phyloP scores from a whole-genome alignment of 257 asterid species.

The Gentiana straminea region DNA sequence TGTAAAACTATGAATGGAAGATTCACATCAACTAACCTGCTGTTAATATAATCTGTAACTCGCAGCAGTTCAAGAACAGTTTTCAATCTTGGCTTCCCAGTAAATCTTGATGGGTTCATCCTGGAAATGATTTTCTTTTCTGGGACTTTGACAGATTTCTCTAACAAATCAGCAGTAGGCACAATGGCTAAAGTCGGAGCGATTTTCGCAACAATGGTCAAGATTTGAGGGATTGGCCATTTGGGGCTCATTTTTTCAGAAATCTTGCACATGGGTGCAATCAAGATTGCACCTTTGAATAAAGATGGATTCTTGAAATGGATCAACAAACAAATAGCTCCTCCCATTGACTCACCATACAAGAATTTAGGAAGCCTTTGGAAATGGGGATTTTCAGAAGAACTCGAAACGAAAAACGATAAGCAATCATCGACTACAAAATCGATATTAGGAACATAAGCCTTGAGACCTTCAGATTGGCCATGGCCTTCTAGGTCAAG shows the following conservation, averaged over 20 bases:
- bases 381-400: slow-evolving; percentile 27
- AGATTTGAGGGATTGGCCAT: slow-evolving; percentile 68
- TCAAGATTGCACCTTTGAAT: slow-evolving; percentile 54
- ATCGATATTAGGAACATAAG: slow-evolving; percentile 66
- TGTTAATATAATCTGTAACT: slow-evolving; percentile 52
- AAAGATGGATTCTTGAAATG: slow-evolving; percentile 31
- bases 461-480: slow-evolving; percentile 69
- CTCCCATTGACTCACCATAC: slow-evolving; percentile 82
- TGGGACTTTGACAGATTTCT: slow-evolving; percentile 67
- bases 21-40: slow-evolving; percentile 47
- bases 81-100: slow-evolving; percentile 78
- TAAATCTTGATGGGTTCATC: slow-evolving; percentile 61
- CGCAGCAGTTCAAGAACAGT: slow-evolving; percentile 68
- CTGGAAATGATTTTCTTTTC: slow-evolving; percentile 46
- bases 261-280: slow-evolving; percentile 83
- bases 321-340: slow-evolving; percentile 66
- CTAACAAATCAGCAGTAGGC: slow-evolving; percentile 73
- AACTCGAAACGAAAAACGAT: slow-evolving; percentile 26
- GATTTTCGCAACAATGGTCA: slow-evolving; percentile 40
- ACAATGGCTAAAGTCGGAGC: slow-evolving; percentile 66
- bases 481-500: slow-evolving; percentile 93
- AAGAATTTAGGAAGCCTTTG: slow-evolving; percentile 31
- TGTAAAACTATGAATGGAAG: slow-evolving; percentile 63
- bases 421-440: slow-evolving; percentile 45
- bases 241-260: slow-evolving; percentile 71